phyloP scores from a whole-genome alignment of 1,284 basidiomycete genomes.

The Sporisorium sorghi region DNA sequence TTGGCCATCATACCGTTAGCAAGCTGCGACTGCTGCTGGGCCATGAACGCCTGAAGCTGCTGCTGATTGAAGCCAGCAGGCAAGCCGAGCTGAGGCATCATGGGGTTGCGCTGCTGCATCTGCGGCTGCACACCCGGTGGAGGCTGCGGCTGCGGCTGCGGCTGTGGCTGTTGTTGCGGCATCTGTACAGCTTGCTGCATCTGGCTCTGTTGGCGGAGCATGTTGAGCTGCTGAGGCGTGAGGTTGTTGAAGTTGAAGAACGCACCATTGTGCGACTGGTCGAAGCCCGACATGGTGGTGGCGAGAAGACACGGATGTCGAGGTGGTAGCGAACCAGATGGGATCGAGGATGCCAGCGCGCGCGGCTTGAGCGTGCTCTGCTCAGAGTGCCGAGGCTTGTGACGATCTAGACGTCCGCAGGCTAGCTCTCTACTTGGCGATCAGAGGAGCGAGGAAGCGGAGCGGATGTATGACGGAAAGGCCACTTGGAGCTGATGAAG shows the following conservation, averaged over 20 bases:
- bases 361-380: background rate
- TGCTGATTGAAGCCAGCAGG: slow-evolving; percentile 50
- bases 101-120: slow-evolving; percentile 51
- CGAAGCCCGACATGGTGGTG: slow-evolving; percentile 52
- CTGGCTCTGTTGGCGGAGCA: slow-evolving; percentile 51
- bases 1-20: slow-evolving; percentile 37
- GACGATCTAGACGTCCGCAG: background rate
- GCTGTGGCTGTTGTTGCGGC: slow-evolving; percentile 44
- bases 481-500: slow-evolving; percentile 16
- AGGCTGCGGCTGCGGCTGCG: slow-evolving; percentile 26
- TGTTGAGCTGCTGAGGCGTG: slow-evolving; percentile 50
- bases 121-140: slow-evolving; percentile 33
- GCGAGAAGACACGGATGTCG: background rate
- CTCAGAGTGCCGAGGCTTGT: background rate
- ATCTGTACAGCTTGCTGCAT: slow-evolving; percentile 44
- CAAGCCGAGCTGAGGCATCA: slow-evolving; percentile 47
- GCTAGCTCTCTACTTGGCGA: background rate
- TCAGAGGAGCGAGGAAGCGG: background rate
- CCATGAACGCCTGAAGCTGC: slow-evolving; percentile 48
- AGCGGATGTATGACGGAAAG: background rate
- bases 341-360: slow-evolving; percentile 1
- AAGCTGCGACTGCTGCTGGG: slow-evolving; percentile 48
- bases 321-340: too few relatives aligned
- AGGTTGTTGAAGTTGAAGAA: slow-evolving; percentile 55
- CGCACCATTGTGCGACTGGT: slow-evolving; percentile 41